Base-by-base conservation (phyloP, 148 eudicot species). In the Rhododendron williamsianum region DNA sequence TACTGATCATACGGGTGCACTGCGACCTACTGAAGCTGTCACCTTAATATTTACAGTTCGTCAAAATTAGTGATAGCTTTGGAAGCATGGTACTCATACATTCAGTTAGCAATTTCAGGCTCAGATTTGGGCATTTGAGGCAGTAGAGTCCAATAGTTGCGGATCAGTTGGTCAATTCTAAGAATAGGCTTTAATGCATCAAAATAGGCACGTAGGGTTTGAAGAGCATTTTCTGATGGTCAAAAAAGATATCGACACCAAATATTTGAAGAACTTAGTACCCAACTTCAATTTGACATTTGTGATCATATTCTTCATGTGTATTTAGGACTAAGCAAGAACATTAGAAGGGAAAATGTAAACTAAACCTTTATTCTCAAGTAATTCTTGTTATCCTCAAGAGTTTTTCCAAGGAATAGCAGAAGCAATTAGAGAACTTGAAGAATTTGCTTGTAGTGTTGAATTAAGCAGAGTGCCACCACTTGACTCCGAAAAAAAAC, bases 401-500 rank as follows among this genome's bases (percentile, higher is more conserved):
- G 84, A 46, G 79, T 91, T 87, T 82, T 89, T 85, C 96, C 98
- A 95, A 82, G 88, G 85, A 86, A 97, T 92, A 30, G 98, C 95
- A 35, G 99, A 94, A 88, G 98, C 98, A 76, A 90, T 86, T 73
- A 94, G 89, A 11, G 93, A 90, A 81, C 69, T 76, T 19, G 93
- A 91, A 23, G 90, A 84, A 83, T 84, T 89, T 48, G 93, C 65
- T 87, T 87, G 91, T 27, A 97, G 82, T 23, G 84, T 84, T 21
- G 94, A 87, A 38, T 88, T 80, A 25, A 97, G 96, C 87, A 92
- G 94, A 84, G 83, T 88, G 56, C 98, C 98, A 27, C 98, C 98
- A 76, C 93, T 95, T 48, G 98, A 95, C 60, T 92, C 90, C 60
- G 85, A 89, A 86, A 96, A 96, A 80, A 91, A 91, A 18, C 87